A percentile compares a stretch with the other conserved stretches of the same genome.
Evolutionary conservation across 2,329 filamentous ascomycete genomes (phyloP).

Genomic region (Neurospora sp.): DNA sequence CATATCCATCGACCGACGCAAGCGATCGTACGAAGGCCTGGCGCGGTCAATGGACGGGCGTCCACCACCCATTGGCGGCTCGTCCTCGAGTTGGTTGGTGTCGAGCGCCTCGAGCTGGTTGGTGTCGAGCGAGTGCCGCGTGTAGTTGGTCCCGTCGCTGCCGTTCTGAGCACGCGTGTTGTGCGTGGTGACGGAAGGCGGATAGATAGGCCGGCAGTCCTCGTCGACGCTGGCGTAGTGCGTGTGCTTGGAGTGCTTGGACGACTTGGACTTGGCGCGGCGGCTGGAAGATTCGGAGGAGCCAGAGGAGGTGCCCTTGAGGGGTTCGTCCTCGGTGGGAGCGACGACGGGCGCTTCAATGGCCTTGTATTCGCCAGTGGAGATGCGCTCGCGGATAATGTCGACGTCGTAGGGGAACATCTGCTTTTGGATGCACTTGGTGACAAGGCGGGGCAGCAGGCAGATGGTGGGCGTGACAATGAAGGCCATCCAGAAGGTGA

Average conservation of each 20-base stretch:
- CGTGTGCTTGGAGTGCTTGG: conserved; percentile 44
- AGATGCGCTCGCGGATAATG: conserved; percentile 88
- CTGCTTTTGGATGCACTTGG: conserved; percentile 86
- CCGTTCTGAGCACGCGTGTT: conserved; percentile 80
- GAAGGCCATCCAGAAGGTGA: conserved; percentile 81
- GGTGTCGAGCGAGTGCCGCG: conserved; percentile 52
- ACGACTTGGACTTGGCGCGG: conserved; percentile 26
- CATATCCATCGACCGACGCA: conserved; percentile 73
- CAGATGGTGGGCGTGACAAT: conserved; percentile 72
- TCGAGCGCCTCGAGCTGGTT: conserved; percentile 39
- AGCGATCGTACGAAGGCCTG: conserved; percentile 78
- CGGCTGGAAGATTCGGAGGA: conserved; percentile 49
- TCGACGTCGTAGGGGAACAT: conserved; percentile 90
- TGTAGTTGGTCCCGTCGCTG: conserved; percentile 90
- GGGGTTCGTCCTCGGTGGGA: conserved; percentile 28
- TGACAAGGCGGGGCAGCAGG: conserved; percentile 75
- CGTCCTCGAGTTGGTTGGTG: conserved; percentile 23
- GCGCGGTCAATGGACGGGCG: conserved; percentile 57
- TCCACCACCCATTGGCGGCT: conserved; percentile 16
- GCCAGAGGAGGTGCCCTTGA: conserved; percentile 36
- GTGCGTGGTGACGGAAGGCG: conserved; percentile 78
- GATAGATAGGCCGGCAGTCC: conserved; percentile 86
- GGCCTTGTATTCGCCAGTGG: conserved; percentile 71
- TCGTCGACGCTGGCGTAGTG: conserved; percentile 64
- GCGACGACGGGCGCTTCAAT: conserved; percentile 34